Base-by-base conservation (phyloP, 2,329 filamentous ascomycete species). In the Cercospora sesami region DNA sequence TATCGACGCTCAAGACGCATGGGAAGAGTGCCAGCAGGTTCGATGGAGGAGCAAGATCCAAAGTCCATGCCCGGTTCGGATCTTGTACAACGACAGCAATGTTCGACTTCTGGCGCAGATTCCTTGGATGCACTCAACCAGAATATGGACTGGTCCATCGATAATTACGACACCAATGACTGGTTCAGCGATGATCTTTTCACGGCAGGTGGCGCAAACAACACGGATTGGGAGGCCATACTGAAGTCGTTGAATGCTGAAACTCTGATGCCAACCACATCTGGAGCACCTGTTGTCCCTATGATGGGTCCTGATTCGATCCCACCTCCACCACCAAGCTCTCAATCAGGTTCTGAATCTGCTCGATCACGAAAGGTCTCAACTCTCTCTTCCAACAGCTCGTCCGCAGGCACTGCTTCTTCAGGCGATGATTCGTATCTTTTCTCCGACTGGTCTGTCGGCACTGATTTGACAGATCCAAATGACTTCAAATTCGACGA, bases 141-240 rank as follows among this genome's bases (percentile, higher is more conserved):
- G 48, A 53, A 28, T 23, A 55, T 55, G 48, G 48, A 55, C 48
- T 55, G 48, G 48, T 55, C 23, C 48, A 55, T 28, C 12, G 48
- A 55, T n/a, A 55, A 55, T 16, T 55, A 28, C 23, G 48, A 55
- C 21, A 55, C 21, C 12, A 55, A 30, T 26, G 48, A 55, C 23
- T 55, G 48, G 48, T 55, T 55, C 48, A 55, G 48, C 48, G 48
- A 55, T n/a, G 48, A 55, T 55, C 48, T 55, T 28, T 55, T 55
- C 48, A 55, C 48, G 3, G 48, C 48, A n/a, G 48, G 48, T 5
- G 48, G 48, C 16, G 48, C 48, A 8, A 55, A 55, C 48, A 55
- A 55, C 23, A 55, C 48, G n/a, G 48, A 55, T 28, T 55, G 48
- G 48, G 48, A 55, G 23, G 48, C 48, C 12, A 55, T 55, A 2